Evolutionary conservation across 202 grass and related monocot genomes (phyloP).

Genomic region (Alloteropsis angusta): DNA sequence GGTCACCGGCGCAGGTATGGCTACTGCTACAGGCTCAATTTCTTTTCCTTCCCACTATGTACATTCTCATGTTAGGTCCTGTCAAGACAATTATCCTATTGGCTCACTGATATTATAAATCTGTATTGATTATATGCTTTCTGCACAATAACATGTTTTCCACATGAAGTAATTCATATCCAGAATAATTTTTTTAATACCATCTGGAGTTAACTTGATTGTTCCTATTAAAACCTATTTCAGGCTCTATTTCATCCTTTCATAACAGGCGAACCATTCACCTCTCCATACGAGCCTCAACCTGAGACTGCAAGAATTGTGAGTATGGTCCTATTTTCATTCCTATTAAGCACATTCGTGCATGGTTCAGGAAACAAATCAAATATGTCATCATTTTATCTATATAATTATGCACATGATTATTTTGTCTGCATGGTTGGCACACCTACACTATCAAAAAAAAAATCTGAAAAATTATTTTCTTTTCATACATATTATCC

Average conservation of each 20-base stretch:
- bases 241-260: constrained; percentile 89
- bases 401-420: background rate
- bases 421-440: constrained; percentile 7
- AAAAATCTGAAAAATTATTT: background rate
- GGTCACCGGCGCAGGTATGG: constrained; percentile 91
- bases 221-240: constrained; percentile 34
- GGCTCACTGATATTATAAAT: background rate
- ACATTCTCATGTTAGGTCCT: background rate
- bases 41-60: constrained; percentile 6
- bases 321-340: constrained; percentile 34
- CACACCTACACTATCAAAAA: background rate
- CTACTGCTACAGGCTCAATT: constrained; percentile 1
- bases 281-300: constrained; percentile 47
- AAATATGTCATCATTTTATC: background rate
- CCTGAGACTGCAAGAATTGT: constrained; percentile 94
- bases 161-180: constrained; percentile 5
- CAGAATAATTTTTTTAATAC: background rate
- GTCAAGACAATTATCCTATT: constrained; percentile 1
- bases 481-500: background rate
- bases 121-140: background rate
- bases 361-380: background rate
- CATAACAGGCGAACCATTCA: constrained; percentile 74
- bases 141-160: background rate
- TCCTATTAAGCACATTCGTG: background rate
- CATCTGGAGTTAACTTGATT: constrained; percentile 17